Base-by-base conservation (phyloP, 805 yeast species). In the Ascoidea rubescens region DNA sequence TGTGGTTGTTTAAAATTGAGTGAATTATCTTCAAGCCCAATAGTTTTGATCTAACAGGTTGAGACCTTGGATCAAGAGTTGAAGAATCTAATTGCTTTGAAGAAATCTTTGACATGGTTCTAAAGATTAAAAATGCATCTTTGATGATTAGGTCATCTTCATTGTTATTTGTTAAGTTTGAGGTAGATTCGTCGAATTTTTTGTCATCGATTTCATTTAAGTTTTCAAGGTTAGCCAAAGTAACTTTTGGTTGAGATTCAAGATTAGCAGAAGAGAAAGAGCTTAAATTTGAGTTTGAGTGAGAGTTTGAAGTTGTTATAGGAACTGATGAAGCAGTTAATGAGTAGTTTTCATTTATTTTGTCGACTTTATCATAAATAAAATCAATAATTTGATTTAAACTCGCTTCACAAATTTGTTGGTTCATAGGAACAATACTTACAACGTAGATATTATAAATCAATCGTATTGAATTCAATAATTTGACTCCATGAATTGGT, bases 101-200 rank as follows among this genome's bases (percentile, higher is more conserved):
- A 2, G 97, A 86, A 16, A 93, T 75, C 62, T 88, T 89, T 65
- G 96, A 87, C 93, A 93, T 85, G 1, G 97, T 91, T 63, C 99
- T 78, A 67, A 93, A 89, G 3, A 93, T 78, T 54, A 93, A 72
- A 62, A 90, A 91, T 0, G 98, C 97, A 65, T 93, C 99, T 60
- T 88, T 90, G 17, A 87, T 81, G 1, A 74, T 78, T 42, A 82
- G 65, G 48, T 67, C 70, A 31, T 56, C 52, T 28, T 56, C 64
- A 48, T 62, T 28, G 5, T 46, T 58, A 55, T 49, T 52, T 47
- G 51, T 49, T 48, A 53, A 56, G 57, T 59, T 46, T 56, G 57
- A 50, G 56, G 60, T 49, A 59, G 55, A 10, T 60, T 62, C 53
- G 59, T 52, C 45, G 49, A 43, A 48, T 56, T 51, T 50, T 45